These are phyloP conservation scores for Globisporangium yorkense DNA, from an alignment of 352 stramenopile genomes.

Conservation along the genomic window DNA sequence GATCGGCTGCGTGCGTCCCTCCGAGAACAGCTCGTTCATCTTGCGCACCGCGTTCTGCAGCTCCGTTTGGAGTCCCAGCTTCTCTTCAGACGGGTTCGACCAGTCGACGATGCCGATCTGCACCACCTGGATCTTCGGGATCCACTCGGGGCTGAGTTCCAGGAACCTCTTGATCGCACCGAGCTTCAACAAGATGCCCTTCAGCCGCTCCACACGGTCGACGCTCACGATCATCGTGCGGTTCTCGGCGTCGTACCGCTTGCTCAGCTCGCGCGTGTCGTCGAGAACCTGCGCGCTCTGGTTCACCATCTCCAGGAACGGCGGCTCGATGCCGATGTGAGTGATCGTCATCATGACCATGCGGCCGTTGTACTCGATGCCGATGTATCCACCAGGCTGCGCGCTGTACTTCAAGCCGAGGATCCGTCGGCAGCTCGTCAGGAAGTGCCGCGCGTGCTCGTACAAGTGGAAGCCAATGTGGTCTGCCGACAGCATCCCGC, in stretches of 20 bases:
- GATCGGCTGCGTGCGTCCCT: conserved; percentile 35
- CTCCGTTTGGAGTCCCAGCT: conserved; percentile 52
- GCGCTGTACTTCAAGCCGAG: conserved; percentile 88
- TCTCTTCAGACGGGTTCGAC: conserved; percentile 68
- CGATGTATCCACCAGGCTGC: conserved; percentile 89
- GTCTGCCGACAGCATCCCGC: conserved; percentile 95
- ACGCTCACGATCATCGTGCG: conserved; percentile 91
- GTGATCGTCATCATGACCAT: conserved; percentile 97
- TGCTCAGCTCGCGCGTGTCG: conserved; percentile 29
- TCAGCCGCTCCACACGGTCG: conserved; percentile 94
- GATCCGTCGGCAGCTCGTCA: conserved; percentile 93
- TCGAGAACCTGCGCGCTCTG: conserved; percentile 45
- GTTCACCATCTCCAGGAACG: conserved; percentile 70
- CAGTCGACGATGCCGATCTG: conserved; percentile 77
- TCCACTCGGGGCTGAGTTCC: conserved; percentile 62
- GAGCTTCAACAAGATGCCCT: conserved; percentile 97
- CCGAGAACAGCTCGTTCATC: conserved; percentile 64
- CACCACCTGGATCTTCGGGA: conserved; percentile 82
- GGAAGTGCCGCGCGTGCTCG: conserved; percentile 97
- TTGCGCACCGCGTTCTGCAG: conserved; percentile 52
- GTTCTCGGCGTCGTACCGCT: conserved; percentile 49
- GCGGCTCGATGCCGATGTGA: conserved; percentile 96
- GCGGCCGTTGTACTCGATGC: conserved; percentile 95
- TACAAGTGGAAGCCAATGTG: conserved; percentile 98
- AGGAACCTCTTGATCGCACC: conserved; percentile 95